A percentile compares a stretch with the other conserved stretches of the same genome.
Conservation (phyloP, 495 filamentous ascomycete genomes). For the Tuber borchii region DNA sequence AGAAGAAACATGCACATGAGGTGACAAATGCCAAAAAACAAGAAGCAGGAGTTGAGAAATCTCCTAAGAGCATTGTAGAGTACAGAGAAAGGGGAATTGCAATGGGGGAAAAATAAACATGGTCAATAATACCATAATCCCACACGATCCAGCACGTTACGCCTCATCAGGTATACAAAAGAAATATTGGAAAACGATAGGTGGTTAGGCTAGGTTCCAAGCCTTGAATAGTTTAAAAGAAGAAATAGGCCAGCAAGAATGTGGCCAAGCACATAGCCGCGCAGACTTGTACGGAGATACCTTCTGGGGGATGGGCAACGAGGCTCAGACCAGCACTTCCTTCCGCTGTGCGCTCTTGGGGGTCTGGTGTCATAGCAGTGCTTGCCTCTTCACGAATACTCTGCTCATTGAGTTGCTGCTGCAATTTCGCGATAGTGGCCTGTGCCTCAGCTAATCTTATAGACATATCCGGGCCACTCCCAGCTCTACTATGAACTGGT, state of each 20-base stretch:
- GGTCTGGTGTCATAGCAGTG: constrained; percentile 43
- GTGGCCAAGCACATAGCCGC: constrained; percentile 77
- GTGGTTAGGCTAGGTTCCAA: background rate
- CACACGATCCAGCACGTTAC: constrained; percentile 41
- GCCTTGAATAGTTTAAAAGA: constrained; percentile 59
- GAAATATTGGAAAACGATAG: constrained; percentile 32
- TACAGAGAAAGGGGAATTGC: constrained; percentile 30
- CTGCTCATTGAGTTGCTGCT: constrained; percentile 61
- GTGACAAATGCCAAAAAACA: background rate
- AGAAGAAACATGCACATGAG: constrained; percentile 37
- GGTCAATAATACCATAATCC: constrained; percentile 31
- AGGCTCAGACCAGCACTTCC: constrained; percentile 43
- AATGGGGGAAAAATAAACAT: constrained; percentile 29
- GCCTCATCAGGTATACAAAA: constrained; percentile 29
- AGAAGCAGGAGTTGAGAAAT: constrained; percentile 17
- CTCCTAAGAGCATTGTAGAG: constrained; percentile 35
- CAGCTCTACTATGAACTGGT: background rate
- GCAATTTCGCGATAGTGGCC: constrained; percentile 62
- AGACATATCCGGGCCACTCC: constrained; percentile 21
- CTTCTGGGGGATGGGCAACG: constrained; percentile 51
- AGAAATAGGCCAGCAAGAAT: constrained; percentile 89
- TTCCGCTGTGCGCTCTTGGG: constrained; percentile 26
- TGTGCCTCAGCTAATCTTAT: constrained; percentile 65
- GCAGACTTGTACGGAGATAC: constrained; percentile 79
- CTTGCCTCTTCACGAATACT: constrained; percentile 62